phyloP scores from a whole-genome alignment of 257 asterid species.

The Solanum bulbocastanum region DNA sequence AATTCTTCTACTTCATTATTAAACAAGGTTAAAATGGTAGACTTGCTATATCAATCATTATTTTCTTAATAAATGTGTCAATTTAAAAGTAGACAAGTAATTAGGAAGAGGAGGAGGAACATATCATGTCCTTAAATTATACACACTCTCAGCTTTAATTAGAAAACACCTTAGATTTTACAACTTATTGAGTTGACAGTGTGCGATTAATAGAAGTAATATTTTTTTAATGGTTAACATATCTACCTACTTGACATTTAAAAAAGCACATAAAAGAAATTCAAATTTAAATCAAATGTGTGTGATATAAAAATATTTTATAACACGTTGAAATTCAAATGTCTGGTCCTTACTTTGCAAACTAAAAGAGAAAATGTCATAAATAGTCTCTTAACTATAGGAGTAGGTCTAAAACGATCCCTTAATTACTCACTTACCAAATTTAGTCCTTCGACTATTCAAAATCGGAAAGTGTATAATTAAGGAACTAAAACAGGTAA shows the following conservation, averaged over 20 bases:
- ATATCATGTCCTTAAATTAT: background rate
- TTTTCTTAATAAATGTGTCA: no score
- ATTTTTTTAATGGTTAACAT: background rate
- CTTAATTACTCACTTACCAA: no score
- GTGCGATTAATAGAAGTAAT: no score
- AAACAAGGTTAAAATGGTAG: no score
- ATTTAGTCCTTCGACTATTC: no score
- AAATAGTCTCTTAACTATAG: no score
- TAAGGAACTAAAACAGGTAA: no score
- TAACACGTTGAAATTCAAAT: background rate
- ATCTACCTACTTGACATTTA: background rate
- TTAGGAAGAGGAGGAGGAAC: rapidly evolving
- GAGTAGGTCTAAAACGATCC: rapidly evolving
- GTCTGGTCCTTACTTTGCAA: background rate
- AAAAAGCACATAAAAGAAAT: background rate
- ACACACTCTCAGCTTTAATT: background rate
- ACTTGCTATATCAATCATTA: no score
- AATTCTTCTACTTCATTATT: no score
- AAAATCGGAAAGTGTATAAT: no score
- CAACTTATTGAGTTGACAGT: background rate
- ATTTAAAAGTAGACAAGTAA: no score
- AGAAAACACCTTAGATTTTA: background rate
- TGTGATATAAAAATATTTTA: background rate
- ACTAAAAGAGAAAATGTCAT: background rate
- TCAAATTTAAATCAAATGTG: background rate